Percentiles rank a stretch among this genome's conserved stretches.
phyloP scores from a whole-genome alignment of 306 rosid species.

The Gynostemma pentaphyllum region DNA sequence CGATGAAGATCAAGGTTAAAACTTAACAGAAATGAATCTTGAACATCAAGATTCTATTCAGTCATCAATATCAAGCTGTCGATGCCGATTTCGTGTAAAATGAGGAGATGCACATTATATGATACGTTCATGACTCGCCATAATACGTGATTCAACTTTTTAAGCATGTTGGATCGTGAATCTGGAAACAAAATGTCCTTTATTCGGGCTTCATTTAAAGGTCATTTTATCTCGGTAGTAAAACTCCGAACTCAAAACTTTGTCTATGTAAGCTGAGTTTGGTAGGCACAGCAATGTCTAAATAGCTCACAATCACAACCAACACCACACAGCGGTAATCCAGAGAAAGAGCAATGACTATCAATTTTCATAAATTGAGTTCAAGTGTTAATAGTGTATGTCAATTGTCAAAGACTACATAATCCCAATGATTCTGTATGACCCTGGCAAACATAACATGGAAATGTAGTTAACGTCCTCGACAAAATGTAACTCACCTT shows the following conservation, averaged over 20 bases:
- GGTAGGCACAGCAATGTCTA: too few species aligned
- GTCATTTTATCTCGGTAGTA: background rate
- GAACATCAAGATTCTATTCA: background rate
- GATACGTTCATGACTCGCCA: too few species aligned
- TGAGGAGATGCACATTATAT: background rate
- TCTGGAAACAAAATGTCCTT: too few species aligned
- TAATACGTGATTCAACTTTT: too few species aligned
- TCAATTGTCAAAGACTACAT: background rate
- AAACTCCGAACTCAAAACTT: too few species aligned
- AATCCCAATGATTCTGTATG: background rate
- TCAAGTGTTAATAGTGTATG: background rate
- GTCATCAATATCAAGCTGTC: background rate
- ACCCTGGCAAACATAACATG: background rate
- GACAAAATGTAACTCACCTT: background rate
- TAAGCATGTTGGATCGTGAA: too few species aligned
- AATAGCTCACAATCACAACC: background rate
- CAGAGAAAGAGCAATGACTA: background rate
- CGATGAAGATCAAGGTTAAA: background rate
- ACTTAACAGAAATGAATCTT: background rate
- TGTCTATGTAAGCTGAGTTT: too few species aligned
- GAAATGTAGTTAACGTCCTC: background rate
- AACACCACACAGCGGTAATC: background rate
- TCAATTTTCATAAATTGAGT: background rate
- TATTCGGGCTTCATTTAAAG: background rate
- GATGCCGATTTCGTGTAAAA: background rate